A percentile compares a stretch with the other conserved stretches of the same genome.
Conservation (phyloP, 495 filamentous ascomycete species). For the Tuber calosporum region DNA sequence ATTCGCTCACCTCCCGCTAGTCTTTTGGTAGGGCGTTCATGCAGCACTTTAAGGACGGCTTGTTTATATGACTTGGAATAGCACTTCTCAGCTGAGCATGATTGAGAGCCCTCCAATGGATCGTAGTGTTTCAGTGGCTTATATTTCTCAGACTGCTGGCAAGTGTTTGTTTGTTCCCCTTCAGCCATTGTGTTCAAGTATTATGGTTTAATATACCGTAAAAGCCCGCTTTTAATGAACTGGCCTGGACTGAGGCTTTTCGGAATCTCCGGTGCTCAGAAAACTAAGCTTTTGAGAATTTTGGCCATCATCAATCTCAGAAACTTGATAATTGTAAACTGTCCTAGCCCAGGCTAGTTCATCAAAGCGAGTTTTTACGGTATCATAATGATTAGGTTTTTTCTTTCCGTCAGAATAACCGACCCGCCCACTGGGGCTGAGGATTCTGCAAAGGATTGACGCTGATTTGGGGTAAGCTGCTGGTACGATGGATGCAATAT, state of each 20-base stretch:
- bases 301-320: too few relatives aligned
- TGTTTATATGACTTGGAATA: neutral
- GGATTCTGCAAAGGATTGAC: neutral
- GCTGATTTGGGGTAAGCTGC: neutral
- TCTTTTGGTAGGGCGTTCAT: neutral
- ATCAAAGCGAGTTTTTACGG: too few relatives aligned
- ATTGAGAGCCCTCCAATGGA: neutral
- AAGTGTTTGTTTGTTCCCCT: neutral
- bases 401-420: too few relatives aligned
- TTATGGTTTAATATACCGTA: neutral
- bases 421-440: neutral
- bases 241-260: too few relatives aligned
- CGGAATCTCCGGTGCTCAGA: too few relatives aligned
- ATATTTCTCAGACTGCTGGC: neutral
- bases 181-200: neutral
- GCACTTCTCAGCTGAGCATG: neutral
- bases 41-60: neutral
- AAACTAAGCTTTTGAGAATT: too few relatives aligned
- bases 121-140: neutral
- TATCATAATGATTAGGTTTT: too few relatives aligned
- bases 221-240: neutral
- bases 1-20: too few relatives aligned
- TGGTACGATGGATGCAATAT: neutral
- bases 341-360: too few relatives aligned
- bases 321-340: too few relatives aligned